Conservation (phyloP, 306 rosid genomes). For the Erythrophleum fordii region DNA sequence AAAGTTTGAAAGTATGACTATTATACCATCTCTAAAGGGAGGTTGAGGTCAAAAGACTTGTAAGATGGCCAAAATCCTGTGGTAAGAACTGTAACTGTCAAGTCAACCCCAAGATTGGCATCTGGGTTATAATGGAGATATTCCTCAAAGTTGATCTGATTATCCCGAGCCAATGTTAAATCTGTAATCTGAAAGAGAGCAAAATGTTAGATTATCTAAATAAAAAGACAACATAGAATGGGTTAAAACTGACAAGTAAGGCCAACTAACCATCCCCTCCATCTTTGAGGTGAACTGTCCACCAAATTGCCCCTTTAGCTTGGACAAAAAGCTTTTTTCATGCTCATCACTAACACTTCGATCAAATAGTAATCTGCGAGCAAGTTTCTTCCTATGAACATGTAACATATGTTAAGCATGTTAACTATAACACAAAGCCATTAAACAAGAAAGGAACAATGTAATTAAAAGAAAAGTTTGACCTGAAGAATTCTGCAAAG, state of each 20-base stretch:
- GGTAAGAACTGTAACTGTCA: slow-evolving; percentile 81
- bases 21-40: slow-evolving; percentile 89
- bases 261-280: too few species aligned
- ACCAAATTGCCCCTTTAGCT: slow-evolving; percentile 83
- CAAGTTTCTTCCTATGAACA: slow-evolving; percentile 77
- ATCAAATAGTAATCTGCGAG: slow-evolving; percentile 83
- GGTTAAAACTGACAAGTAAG: background rate
- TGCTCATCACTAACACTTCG: slow-evolving; percentile 77
- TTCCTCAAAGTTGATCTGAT: slow-evolving; percentile 68
- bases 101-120: slow-evolving; percentile 70
- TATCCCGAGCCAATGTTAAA: slow-evolving; percentile 71
- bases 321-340: slow-evolving; percentile 68
- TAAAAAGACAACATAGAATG: background rate
- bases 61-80: slow-evolving; percentile 92
- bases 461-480: too few species aligned
- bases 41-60: slow-evolving; percentile 72
- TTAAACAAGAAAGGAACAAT: background rate
- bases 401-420: background rate
- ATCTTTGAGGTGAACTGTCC: slow-evolving; percentile 86
- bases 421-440: background rate
- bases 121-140: slow-evolving; percentile 53
- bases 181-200: slow-evolving; percentile 64
- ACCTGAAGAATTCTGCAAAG: slow-evolving; percentile 56
- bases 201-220: background rate
- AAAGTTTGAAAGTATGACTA: slow-evolving; percentile 11